These are phyloP conservation scores for Kluyveromyces nonfermentans DNA, from an alignment of 805 yeast species.

Conservation along the genomic window DNA sequence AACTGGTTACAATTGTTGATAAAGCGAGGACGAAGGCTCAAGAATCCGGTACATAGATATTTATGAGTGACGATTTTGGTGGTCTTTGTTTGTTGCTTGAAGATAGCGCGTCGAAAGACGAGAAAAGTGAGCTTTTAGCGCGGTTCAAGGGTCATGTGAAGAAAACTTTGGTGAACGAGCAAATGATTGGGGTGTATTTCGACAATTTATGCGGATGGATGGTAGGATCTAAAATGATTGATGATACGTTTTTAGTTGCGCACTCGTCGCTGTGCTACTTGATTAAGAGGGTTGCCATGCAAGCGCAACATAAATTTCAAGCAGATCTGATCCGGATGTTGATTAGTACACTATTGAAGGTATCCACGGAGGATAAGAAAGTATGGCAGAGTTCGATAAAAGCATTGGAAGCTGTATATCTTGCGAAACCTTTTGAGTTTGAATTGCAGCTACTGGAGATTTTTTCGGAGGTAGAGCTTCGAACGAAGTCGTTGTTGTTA, in stretches of 20 bases:
- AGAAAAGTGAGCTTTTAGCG: slow-evolving; percentile 14
- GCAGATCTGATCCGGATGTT: neutral
- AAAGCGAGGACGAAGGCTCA: neutral
- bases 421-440: slow-evolving; percentile 15
- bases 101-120: slow-evolving; percentile 3
- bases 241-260: slow-evolving; percentile 14
- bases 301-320: slow-evolving; percentile 16
- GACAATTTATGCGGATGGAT: slow-evolving; percentile 12
- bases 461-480: slow-evolving; percentile 1
- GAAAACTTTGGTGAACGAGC: slow-evolving; percentile 24
- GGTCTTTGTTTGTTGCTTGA: neutral
- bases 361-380: slow-evolving; percentile 15
- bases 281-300: slow-evolving; percentile 35
- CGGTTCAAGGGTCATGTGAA: slow-evolving; percentile 30
- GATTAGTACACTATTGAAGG: slow-evolving; percentile 4
- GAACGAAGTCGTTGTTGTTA: slow-evolving; percentile 11
- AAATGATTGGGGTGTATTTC: slow-evolving; percentile 18
- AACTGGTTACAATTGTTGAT: neutral
- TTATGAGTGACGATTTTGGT: slow-evolving; percentile 1
- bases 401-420: slow-evolving; percentile 25
- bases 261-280: slow-evolving; percentile 39
- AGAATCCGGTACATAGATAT: neutral
- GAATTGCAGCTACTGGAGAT: slow-evolving; percentile 6
- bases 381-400: slow-evolving; percentile 24
- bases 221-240: neutral